Evolutionary conservation across 2,329 filamentous ascomycete species (phyloP).

Genomic region (Venturia effusa): DNA sequence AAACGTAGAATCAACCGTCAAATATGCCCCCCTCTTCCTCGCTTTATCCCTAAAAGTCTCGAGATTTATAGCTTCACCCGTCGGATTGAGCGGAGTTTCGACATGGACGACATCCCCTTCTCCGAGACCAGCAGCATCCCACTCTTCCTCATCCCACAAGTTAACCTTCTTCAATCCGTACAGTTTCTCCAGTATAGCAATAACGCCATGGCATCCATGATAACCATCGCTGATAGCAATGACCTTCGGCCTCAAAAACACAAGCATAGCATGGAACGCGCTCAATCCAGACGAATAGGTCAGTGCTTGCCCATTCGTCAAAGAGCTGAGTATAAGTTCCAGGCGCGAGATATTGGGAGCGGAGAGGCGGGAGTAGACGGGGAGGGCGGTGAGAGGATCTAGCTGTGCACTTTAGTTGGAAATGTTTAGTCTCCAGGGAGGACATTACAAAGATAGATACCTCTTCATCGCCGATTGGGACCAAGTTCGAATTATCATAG

Average conservation of each 20-base stretch:
- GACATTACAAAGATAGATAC: conserved; percentile 33
- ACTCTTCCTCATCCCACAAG: conserved; percentile 47
- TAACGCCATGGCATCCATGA: conserved; percentile 85
- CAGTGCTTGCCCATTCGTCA: conserved; percentile 59
- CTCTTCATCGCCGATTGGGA: conserved; percentile 39
- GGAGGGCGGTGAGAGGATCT: conserved; percentile 25
- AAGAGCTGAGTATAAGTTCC: conserved; percentile 65
- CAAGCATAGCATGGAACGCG: conserved; percentile 78
- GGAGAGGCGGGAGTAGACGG: conserved; percentile 69
- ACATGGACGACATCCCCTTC: conserved; percentile 79
- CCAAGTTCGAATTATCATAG: conserved; percentile 63
- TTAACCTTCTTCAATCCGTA: conserved; percentile 63
- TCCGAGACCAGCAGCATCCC: conserved; percentile 52
- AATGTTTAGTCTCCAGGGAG: conserved; percentile 12
- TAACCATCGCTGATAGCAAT: conserved; percentile 80
- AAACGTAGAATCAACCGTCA: conserved; percentile 87
- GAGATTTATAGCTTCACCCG: conserved; percentile 69
- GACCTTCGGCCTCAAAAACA: conserved; percentile 71
- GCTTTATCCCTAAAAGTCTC: conserved; percentile 61
- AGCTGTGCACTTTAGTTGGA: background rate
- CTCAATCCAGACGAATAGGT: conserved; percentile 79
- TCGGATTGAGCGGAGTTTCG: conserved; percentile 89
- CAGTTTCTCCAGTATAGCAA: conserved; percentile 62
- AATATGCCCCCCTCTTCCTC: conserved; percentile 57
- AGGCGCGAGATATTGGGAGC: conserved; percentile 75